Conservation (phyloP, 768 basidiomycete genomes). For the Baorangia bicolor region DNA sequence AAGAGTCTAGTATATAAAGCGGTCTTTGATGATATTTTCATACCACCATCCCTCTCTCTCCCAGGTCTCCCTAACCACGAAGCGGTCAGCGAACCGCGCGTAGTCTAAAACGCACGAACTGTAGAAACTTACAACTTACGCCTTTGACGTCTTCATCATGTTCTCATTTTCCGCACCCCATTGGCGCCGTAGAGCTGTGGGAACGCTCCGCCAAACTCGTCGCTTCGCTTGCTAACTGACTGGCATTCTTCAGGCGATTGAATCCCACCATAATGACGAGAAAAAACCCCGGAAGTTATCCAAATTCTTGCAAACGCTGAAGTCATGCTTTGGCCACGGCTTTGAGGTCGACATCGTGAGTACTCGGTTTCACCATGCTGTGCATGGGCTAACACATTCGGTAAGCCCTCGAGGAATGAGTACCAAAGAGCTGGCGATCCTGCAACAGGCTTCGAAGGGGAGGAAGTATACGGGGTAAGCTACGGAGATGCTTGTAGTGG, state of each 20-base stretch:
- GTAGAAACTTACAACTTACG: background rate
- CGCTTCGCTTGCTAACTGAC: background rate
- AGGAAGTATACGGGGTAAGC: conserved; percentile 22
- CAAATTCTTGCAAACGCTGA: conserved; percentile 13
- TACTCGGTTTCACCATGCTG: background rate
- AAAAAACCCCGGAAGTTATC: conserved; percentile 7
- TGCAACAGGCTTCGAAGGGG: conserved; percentile 19
- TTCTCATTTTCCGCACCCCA: background rate
- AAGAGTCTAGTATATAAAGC: conserved; percentile 3
- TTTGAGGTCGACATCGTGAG: conserved; percentile 16
- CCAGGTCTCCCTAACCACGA: background rate
- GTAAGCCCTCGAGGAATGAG: conserved; percentile 16
- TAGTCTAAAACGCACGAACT: background rate
- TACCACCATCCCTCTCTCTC: background rate
- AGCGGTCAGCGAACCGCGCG: background rate
- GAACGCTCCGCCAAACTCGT: background rate
- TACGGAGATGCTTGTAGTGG: background rate
- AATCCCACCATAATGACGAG: conserved; percentile 1
- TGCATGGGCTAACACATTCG: background rate
- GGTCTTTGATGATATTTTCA: background rate
- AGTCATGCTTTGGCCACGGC: conserved; percentile 22
- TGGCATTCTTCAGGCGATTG: conserved; percentile 1
- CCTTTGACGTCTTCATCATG: conserved; percentile 10
- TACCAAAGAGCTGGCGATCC: conserved; percentile 12
- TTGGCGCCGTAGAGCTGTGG: background rate